A percentile compares a stretch with the other conserved stretches of the same genome.
phyloP scores from a whole-genome alignment of 108 stramenopile genomes.

The Skeletonema menzelii region DNA sequence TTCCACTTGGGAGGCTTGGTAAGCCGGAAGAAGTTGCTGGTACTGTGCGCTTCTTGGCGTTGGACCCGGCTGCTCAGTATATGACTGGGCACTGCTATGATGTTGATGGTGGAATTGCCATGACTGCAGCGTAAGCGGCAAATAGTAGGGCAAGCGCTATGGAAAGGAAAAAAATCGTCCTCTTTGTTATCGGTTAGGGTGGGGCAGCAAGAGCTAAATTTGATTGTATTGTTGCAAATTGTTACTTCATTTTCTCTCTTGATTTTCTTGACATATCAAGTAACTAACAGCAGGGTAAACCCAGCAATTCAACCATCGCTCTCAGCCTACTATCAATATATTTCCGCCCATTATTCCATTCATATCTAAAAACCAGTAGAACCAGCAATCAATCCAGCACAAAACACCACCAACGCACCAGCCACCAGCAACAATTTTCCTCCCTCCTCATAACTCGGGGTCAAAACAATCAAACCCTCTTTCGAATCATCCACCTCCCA shows the following conservation, averaged over 20 bases:
- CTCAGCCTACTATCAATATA: too few species aligned
- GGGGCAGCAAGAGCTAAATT: background rate
- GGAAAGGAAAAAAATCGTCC: too few species aligned
- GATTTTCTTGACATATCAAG: too few species aligned
- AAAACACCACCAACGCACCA: slow-evolving; percentile 52
- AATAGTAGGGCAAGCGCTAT: background rate
- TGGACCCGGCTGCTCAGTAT: slow-evolving; percentile 56
- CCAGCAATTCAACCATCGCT: background rate
- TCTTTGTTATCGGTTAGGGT: background rate
- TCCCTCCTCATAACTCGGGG: slow-evolving; percentile 65
- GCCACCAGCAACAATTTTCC: slow-evolving; percentile 53
- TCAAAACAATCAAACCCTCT: slow-evolving; percentile 63
- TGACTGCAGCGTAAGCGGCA: slow-evolving; percentile 24
- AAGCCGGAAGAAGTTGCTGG: slow-evolving; percentile 51
- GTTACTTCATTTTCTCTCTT: too few species aligned
- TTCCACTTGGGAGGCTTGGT: slow-evolving; percentile 48
- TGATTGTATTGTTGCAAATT: too few species aligned
- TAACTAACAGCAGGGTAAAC: too few species aligned
- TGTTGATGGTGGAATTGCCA: slow-evolving; percentile 74
- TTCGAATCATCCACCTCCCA: slow-evolving; percentile 51
- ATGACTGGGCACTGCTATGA: slow-evolving; percentile 62
- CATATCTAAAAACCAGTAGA: slow-evolving; percentile 24
- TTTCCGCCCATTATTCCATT: background rate
- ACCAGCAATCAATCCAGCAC: slow-evolving; percentile 52
- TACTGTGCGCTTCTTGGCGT: slow-evolving; percentile 40